Conservation (phyloP, 2,329 filamentous ascomycete species). For the Apiospora malaysiana region DNA sequence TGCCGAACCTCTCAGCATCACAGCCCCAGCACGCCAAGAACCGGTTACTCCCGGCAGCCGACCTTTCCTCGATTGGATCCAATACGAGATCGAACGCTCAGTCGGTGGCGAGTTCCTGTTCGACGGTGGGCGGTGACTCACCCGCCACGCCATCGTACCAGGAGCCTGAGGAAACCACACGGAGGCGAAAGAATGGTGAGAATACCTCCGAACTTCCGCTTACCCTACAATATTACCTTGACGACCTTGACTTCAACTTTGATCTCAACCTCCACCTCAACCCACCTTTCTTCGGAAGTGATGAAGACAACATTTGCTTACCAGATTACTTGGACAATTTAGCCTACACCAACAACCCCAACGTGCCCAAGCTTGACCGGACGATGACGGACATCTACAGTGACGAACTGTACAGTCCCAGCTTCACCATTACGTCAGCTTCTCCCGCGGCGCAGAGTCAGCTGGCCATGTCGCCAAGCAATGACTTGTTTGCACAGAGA, state of each 20-base stretch:
- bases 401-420: slow-evolving; percentile 84
- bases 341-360: slow-evolving; percentile 51
- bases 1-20: slow-evolving; percentile 38
- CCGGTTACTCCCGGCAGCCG: slow-evolving; percentile 52
- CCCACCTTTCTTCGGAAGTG: slow-evolving; percentile 34
- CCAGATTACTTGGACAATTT: slow-evolving; percentile 61
- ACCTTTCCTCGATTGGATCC: slow-evolving; percentile 45
- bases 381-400: slow-evolving; percentile 86
- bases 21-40: slow-evolving; percentile 46
- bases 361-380: slow-evolving; percentile 77
- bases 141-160: slow-evolving; percentile 60
- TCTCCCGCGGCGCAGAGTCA: slow-evolving; percentile 54
- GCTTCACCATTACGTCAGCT: slow-evolving; percentile 63
- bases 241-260: background rate
- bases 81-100: slow-evolving; percentile 54
- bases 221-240: slow-evolving; percentile 24
- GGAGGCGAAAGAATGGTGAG: slow-evolving; percentile 63
- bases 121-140: slow-evolving; percentile 61
- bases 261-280: background rate
- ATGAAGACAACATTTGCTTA: slow-evolving; percentile 69
- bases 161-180: slow-evolving; percentile 52
- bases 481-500: slow-evolving; percentile 74
- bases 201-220: slow-evolving; percentile 30
- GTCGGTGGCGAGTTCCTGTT: slow-evolving; percentile 59
- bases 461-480: slow-evolving; percentile 56